Conservation (phyloP, 495 filamentous ascomycete species). For the Penicillium pancosmium region DNA sequence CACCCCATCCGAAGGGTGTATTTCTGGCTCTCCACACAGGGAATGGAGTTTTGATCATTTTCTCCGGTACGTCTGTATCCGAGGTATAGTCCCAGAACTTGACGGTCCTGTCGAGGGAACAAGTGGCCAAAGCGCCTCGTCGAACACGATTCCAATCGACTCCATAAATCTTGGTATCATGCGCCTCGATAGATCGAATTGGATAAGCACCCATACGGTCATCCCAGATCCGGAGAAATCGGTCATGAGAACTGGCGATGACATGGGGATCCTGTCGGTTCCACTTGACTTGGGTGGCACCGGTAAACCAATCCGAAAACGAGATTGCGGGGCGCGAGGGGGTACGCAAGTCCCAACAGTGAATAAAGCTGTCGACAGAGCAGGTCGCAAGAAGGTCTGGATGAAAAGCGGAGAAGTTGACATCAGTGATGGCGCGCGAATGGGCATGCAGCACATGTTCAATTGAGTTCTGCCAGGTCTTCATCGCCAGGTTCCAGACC, state of each 20-base stretch:
- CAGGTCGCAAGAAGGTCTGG: conserved; percentile 89
- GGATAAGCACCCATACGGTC: conserved; percentile 77
- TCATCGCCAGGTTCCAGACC: conserved; percentile 89
- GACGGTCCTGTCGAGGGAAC: conserved; percentile 88
- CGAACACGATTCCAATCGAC: conserved; percentile 89
- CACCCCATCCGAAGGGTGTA: conserved; percentile 85
- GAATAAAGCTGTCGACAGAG: conserved; percentile 89
- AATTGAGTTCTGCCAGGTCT: conserved; percentile 71
- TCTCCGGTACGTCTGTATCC: conserved; percentile 64
- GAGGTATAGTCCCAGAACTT: conserved; percentile 89
- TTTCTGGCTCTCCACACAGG: conserved; percentile 94
- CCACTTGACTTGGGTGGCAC: conserved; percentile 95
- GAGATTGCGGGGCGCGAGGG: conserved; percentile 74
- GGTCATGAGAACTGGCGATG: conserved; percentile 88
- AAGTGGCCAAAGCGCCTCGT: conserved; percentile 73
- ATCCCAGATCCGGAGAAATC: conserved; percentile 88
- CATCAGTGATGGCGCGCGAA: conserved; percentile 89
- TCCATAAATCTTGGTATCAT: conserved; percentile 95
- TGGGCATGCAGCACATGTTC: conserved; percentile 92
- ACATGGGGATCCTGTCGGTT: conserved; percentile 84
- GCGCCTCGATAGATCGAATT: conserved; percentile 80
- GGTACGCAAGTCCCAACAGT: conserved; percentile 87
- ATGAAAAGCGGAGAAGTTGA: conserved; percentile 94
- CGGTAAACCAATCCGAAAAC: conserved; percentile 93
- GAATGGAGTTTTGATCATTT: conserved; percentile 77